Evolutionary conservation across 768 basidiomycete species (phyloP).

Genomic region (Phlebiopsis flavidoalba): DNA sequence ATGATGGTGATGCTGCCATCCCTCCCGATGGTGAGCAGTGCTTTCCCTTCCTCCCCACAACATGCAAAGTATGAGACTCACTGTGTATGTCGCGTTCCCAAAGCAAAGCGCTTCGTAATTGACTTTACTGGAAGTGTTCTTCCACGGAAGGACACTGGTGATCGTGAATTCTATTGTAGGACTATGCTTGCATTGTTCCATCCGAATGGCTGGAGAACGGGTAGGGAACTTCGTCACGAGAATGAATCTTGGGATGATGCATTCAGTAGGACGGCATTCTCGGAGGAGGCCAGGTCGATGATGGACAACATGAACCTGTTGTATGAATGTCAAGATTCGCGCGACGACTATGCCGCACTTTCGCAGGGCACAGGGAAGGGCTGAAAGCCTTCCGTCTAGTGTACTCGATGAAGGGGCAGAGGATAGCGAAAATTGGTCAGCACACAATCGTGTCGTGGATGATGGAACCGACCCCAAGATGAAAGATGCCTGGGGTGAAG

Average conservation of each 20-base stretch:
- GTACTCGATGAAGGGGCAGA: too few relatives aligned
- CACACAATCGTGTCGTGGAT: too few relatives aligned
- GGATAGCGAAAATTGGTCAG: too few relatives aligned
- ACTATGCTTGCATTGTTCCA: slow-evolving; percentile 3
- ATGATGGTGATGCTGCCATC: too few relatives aligned
- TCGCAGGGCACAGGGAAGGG: too few relatives aligned
- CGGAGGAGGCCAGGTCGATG: slow-evolving; percentile 3
- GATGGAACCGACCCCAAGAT: too few relatives aligned
- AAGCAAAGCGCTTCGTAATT: not conserved
- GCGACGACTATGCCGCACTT: slow-evolving; percentile 3
- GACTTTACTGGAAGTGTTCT: not conserved
- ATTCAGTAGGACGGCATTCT: not conserved
- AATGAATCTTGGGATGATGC: not conserved
- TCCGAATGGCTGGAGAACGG: slow-evolving; percentile 5
- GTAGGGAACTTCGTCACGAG: not conserved
- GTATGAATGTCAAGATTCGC: slow-evolving; percentile 13
- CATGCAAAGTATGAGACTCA: not conserved
- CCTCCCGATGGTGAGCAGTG: too few relatives aligned
- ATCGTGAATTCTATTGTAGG: slow-evolving; percentile 11
- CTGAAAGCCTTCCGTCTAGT: too few relatives aligned
- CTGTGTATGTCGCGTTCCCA: not conserved
- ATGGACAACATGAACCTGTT: slow-evolving; percentile 18
- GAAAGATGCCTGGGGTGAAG: too few relatives aligned
- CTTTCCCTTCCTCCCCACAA: too few relatives aligned
- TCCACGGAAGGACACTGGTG: not conserved